Base-by-base conservation (phyloP, 768 basidiomycete genomes). In the Agaricus subrufescens region DNA sequence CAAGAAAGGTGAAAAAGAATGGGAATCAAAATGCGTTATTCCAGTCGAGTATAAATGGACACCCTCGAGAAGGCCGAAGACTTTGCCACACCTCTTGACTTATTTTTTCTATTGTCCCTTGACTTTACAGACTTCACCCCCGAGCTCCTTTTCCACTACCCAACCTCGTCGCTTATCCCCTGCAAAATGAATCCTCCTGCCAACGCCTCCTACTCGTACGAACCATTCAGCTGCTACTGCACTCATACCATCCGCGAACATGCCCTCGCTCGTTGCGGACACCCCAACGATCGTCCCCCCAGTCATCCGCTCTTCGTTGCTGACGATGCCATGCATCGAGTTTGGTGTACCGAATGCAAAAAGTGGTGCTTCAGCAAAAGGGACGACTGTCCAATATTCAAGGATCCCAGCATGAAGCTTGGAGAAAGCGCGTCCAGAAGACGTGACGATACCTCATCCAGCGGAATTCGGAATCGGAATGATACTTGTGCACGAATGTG, bases 301-400 rank as follows among this genome's bases (percentile, higher is more conserved):
- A 50, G 60, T 5, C 60, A 67, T 54, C 62, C 65, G 8, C 63
- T 66, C 60, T 61, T 61, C 48, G 27, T 52, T 19, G 59, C 59
- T 51, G 62, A 64, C 59, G 67, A 67, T 45, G 69, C 67, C 25
- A 61, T 63, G 40, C 70, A 71, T 60, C 63, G 60, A 39, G 59
- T 64, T 25, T 71, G 67, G 67, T 71, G 70, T 60, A 57, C 31
- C 29, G 30, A 54, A n/a, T 71, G 70, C 50, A 46, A 59, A 26
- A 62, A 61, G 11, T 69, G 57, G 57, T 71, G 70, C 55, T 64
- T 57, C 54, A 67, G 43, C 25, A 42, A 43, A 29, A 39, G 55
- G 42, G 31, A 56, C 23, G 55, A 56, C n/a, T 56, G 55, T 50
- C 55, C 55, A 37, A 2, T 44, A 4, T 26, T 50, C 23, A 42